Conservation (phyloP, 1,139 yeast species). For the Pichia kudriavzevii region DNA sequence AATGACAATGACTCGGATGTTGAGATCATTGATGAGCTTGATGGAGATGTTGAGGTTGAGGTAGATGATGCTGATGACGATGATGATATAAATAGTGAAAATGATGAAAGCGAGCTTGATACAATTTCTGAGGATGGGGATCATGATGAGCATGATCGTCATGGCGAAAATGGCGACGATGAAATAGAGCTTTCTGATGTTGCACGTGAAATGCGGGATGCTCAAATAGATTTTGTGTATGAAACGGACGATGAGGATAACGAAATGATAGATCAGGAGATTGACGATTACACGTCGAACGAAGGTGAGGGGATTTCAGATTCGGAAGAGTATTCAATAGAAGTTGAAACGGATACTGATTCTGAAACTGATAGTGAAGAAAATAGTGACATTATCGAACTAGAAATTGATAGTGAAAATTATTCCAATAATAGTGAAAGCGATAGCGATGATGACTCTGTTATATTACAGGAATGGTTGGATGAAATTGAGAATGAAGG, state of each 20-base stretch:
- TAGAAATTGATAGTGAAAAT: slow-evolving; percentile 23
- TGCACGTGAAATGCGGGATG: slow-evolving; percentile 4
- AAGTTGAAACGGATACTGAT: slow-evolving; percentile 32
- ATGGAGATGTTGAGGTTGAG: slow-evolving; percentile 3
- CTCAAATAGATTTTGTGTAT: slow-evolving; percentile 11
- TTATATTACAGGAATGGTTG: slow-evolving; percentile 21
- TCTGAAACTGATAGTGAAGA: slow-evolving; percentile 48
- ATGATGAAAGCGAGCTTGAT: slow-evolving; percentile 49
- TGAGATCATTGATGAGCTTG: slow-evolving; percentile 29
- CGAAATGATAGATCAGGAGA: slow-evolving; percentile 19
- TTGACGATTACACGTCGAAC: slow-evolving; percentile 9
- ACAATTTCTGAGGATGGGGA: slow-evolving; percentile 28
- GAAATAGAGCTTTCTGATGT: neutral
- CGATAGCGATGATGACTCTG: slow-evolving; percentile 18
- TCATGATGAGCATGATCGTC: slow-evolving; percentile 44
- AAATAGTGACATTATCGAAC: slow-evolving; percentile 38
- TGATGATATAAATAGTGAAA: slow-evolving; percentile 12
- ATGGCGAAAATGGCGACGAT: slow-evolving; percentile 8
- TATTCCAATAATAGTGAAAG: slow-evolving; percentile 10
- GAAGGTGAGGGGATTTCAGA: slow-evolving; percentile 10
- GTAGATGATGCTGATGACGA: slow-evolving; percentile 12
- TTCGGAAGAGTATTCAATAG: slow-evolving; percentile 17
- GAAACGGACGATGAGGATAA: slow-evolving; percentile 7
- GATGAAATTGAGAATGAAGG: slow-evolving; percentile 15
- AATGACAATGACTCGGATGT: slow-evolving; percentile 44